Conservation (phyloP, 768 basidiomycete species). For the Xerocomellus amylosporus region DNA sequence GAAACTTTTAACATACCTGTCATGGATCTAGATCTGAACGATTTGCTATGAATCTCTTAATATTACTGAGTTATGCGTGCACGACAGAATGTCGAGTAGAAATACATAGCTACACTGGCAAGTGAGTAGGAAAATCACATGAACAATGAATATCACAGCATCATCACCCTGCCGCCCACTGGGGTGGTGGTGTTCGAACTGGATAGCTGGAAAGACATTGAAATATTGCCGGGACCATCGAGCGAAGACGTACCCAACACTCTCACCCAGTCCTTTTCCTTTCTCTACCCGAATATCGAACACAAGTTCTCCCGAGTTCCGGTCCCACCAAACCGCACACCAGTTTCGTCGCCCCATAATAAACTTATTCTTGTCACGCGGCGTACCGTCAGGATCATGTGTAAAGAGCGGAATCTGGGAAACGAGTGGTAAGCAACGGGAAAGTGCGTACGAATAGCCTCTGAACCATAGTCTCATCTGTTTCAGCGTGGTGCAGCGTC, state of each 20-base stretch:
- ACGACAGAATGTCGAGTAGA: not conserved
- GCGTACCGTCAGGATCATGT: conserved; percentile 70
- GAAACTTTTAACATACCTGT: conserved; percentile 22
- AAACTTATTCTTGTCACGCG: conserved; percentile 65
- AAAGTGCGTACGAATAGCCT: not conserved
- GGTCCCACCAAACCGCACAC: conserved; percentile 66
- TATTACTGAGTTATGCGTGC: not conserved
- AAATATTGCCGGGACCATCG: not conserved
- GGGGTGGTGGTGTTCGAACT: conserved; percentile 43
- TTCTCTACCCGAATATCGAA: conserved; percentile 89
- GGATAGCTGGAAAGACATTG: conserved; percentile 37
- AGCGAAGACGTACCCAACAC: conserved; percentile 57
- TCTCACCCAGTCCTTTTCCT: conserved; percentile 77
- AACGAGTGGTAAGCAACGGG: not conserved
- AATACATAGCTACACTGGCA: not conserved
- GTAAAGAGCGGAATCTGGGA: conserved; percentile 71
- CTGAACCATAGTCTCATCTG: conserved; percentile 83
- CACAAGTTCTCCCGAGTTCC: conserved; percentile 56
- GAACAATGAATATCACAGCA: not conserved
- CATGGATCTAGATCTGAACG: conserved; percentile 29
- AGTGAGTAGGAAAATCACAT: not conserved
- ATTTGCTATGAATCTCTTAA: conserved; percentile 18
- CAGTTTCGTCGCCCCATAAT: conserved; percentile 92
- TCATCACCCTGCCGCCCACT: conserved; percentile 32
- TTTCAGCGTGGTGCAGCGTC: conserved; percentile 76